phyloP scores from a whole-genome alignment of 192 early-diverging fungal genomes.

The Rhizophagus sp. region DNA sequence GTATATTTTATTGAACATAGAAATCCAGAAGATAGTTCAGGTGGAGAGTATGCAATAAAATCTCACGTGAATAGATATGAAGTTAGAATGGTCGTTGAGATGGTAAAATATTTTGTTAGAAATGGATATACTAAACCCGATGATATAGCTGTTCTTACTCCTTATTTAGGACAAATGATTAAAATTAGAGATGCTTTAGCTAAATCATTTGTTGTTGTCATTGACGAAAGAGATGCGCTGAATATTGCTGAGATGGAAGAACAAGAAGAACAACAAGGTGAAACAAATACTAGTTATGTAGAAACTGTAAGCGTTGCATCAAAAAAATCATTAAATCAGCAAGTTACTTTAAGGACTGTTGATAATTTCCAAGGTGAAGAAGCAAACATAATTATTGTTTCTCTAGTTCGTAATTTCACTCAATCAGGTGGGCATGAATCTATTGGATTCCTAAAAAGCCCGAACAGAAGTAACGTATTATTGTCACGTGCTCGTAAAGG shows the following conservation, averaged over 20 bases:
- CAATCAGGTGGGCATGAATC: constrained; percentile 18
- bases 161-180: constrained; percentile 55
- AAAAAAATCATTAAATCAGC: not conserved
- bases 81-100: constrained; percentile 48
- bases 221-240: constrained; percentile 44
- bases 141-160: constrained; percentile 58
- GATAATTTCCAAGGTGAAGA: constrained; percentile 53
- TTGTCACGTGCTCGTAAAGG: constrained; percentile 61
- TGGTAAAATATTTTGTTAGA: constrained; percentile 49
- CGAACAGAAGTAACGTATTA: constrained; percentile 59
- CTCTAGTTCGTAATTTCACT: constrained; percentile 39
- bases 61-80: constrained; percentile 53
- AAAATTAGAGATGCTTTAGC: constrained; percentile 41
- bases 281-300: no score
- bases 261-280: no score
- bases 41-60: constrained; percentile 39
- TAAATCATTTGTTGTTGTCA: constrained; percentile 33
- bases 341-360: constrained; percentile 43
- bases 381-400: constrained; percentile 46
- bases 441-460: constrained; percentile 59
- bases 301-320: not conserved
- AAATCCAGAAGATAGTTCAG: constrained; percentile 41
- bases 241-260: constrained; percentile 32
- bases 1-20: constrained; percentile 53
- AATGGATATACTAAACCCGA: constrained; percentile 49